Percentiles rank a stretch among this genome's conserved stretches.
phyloP scores from a whole-genome alignment of 495 filamentous ascomycete species.

The Podospora pseudocomata region DNA sequence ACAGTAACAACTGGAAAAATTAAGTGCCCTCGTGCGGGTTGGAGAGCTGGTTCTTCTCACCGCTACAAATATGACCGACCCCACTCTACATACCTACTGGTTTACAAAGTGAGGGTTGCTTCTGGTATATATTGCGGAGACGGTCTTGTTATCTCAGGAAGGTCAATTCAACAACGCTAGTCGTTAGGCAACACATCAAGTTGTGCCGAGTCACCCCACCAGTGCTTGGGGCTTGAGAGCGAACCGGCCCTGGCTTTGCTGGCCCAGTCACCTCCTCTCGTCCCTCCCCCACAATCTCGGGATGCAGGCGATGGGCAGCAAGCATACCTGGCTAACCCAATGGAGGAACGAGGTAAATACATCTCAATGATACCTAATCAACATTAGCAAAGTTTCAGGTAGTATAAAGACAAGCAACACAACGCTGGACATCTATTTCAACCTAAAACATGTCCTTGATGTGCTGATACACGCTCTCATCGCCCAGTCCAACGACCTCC shows the following conservation, averaged over 20 bases:
- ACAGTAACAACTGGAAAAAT: background rate
- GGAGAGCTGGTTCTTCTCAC: no score
- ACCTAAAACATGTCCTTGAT: conserved; percentile 27
- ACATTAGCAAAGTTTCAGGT: background rate
- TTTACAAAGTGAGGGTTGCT: no score
- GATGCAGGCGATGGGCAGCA: background rate
- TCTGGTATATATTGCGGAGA: no score
- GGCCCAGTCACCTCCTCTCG: background rate
- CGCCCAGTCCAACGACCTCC: background rate
- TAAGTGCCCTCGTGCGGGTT: no score
- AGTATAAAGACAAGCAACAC: background rate
- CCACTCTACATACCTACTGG: no score
- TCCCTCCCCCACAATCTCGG: background rate
- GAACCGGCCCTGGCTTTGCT: background rate
- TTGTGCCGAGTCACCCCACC: background rate
- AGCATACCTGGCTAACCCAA: background rate
- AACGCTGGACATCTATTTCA: background rate
- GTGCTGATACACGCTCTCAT: conserved; percentile 21
- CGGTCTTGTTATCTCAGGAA: background rate
- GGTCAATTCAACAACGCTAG: background rate
- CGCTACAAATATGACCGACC: no score
- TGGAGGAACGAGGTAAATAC: no score
- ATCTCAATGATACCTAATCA: no score
- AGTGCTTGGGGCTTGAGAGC: background rate
- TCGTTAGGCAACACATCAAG: background rate